phyloP scores from a whole-genome alignment of 2,329 filamentous ascomycete species.

The Aspergillus cejpii region DNA sequence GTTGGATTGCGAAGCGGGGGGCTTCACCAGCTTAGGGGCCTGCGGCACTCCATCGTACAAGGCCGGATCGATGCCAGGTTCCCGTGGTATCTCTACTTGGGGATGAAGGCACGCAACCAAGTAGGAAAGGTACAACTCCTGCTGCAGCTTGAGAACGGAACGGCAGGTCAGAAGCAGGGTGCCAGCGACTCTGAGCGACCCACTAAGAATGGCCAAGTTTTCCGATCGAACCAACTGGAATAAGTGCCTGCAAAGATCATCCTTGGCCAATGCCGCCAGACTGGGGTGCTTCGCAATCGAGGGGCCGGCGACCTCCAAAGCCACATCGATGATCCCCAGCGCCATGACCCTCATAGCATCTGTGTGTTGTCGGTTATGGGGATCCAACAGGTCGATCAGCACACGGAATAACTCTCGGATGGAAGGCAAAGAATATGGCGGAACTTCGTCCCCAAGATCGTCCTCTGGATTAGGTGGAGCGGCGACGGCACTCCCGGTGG shows the following conservation, averaged over 20 bases:
- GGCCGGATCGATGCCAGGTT: slow-evolving; percentile 81
- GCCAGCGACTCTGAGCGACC: slow-evolving; percentile 84
- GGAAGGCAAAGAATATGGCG: slow-evolving; percentile 87
- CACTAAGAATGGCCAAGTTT: slow-evolving; percentile 89
- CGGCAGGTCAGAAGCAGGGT: slow-evolving; percentile 88
- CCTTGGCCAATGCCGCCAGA: slow-evolving; percentile 78
- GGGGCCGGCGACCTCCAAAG: slow-evolving; percentile 88
- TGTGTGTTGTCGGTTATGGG: slow-evolving; percentile 84
- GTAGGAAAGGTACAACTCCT: slow-evolving; percentile 93
- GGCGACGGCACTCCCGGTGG: slow-evolving; percentile 29
- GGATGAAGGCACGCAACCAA: slow-evolving; percentile 90
- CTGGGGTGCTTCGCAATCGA: slow-evolving; percentile 90
- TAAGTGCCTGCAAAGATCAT: slow-evolving; percentile 85
- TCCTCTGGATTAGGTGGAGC: slow-evolving; percentile 35
- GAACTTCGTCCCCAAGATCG: slow-evolving; percentile 53
- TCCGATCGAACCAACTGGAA: slow-evolving; percentile 96
- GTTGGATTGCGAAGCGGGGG: slow-evolving; percentile 61
- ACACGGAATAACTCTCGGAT: slow-evolving; percentile 93
- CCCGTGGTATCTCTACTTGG: slow-evolving; percentile 84
- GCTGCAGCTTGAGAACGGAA: slow-evolving; percentile 84
- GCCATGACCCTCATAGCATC: slow-evolving; percentile 98
- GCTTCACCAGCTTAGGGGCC: slow-evolving; percentile 78
- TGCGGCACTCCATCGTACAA: slow-evolving; percentile 92
- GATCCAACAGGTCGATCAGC: slow-evolving; percentile 85
- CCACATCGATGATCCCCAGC: slow-evolving; percentile 91